phyloP scores from a whole-genome alignment of 2,329 filamentous ascomycete species.

The Penicillium sp. region DNA sequence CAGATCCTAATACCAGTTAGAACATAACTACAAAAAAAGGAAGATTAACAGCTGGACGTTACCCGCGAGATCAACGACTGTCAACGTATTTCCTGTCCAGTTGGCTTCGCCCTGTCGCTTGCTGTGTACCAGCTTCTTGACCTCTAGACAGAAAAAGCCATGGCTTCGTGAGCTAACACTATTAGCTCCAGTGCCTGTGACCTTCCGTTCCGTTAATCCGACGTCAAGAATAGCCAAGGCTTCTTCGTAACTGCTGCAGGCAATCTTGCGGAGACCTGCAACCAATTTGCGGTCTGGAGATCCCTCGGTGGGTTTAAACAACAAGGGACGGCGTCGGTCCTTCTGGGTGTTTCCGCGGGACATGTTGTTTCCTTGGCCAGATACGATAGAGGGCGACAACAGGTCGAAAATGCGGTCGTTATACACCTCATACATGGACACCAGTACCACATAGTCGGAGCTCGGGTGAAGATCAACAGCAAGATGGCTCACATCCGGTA shows the following conservation, averaged over 20 bases:
- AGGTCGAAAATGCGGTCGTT: constrained; percentile 98
- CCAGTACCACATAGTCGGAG: constrained; percentile 80
- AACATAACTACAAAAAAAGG: no score
- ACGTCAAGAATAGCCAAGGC: constrained; percentile 88
- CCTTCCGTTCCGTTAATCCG: constrained; percentile 80
- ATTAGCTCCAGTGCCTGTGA: constrained; percentile 90
- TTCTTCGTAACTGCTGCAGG: constrained; percentile 79
- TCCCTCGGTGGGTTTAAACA: constrained; percentile 89
- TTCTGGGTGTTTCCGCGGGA: constrained; percentile 57
- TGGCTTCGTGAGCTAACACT: constrained; percentile 90
- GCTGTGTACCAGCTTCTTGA: constrained; percentile 71
- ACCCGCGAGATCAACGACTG: constrained; percentile 88
- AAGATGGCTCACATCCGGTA: constrained; percentile 73
- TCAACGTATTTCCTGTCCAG: constrained; percentile 79
- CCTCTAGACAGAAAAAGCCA: constrained; percentile 93
- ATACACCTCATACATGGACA: constrained; percentile 99
- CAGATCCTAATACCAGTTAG: constrained; percentile 60
- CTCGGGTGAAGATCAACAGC: constrained; percentile 66
- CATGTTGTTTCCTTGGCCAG: constrained; percentile 44
- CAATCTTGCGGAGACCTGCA: constrained; percentile 84
- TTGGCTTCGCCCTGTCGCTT: constrained; percentile 56
- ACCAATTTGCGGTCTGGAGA: constrained; percentile 94
- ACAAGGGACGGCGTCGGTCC: constrained; percentile 74
- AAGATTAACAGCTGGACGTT: constrained; percentile 20
- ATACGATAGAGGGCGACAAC: constrained; percentile 59